Base-by-base conservation (phyloP, 2,329 filamentous ascomycete species). In the Aspergillus thermomutatus region DNA sequence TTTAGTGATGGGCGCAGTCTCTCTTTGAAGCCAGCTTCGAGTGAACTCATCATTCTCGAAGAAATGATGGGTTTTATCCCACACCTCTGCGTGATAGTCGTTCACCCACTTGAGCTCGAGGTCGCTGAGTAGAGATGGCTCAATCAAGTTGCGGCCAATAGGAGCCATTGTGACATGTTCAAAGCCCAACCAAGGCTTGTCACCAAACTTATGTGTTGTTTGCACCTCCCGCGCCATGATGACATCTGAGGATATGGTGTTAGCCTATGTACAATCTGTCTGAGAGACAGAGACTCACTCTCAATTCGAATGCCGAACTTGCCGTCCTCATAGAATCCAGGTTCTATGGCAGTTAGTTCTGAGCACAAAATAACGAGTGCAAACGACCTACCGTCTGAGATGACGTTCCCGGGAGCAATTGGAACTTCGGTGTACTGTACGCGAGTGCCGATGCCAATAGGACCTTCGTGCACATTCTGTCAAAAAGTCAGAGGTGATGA, bases 81-180 rank as follows among this genome's bases (percentile, higher is more conserved):
- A 83, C 17, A 99, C 87, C 72, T 94, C 87, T 34, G 81, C 77
- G 71, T 96, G 90, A 72, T 96, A 96, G 45, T 86, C 82, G 68
- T 97, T 96, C 64, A 99, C 77, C 90, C 93, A 99, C 59, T 83
- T 76, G 77, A 88, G 90, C 78, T 99, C 94, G 11, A 79, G 80
- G 4, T 80, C 78, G 0, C 87, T 92, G 64, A 99, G 77, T 34
- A 96, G 79, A 52, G 72, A 80, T 54, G 83, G 78, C 66, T 97
- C 90, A 61, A 96, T 92, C 62, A 99, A 79, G 60, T 91, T 97
- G 59, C 87, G 85, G 77, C 93, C 97, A 76, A 96, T 92, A 0
- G 94, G 94, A 19, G 93, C 91, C 91, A 99, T 91, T 0, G 94
- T 99, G 63, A 97, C 92, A 74, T 96, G 91, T 78, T 99, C 93